phyloP scores from a whole-genome alignment of 2,329 filamentous ascomycete genomes.

The Verticillium albo-atrum region DNA sequence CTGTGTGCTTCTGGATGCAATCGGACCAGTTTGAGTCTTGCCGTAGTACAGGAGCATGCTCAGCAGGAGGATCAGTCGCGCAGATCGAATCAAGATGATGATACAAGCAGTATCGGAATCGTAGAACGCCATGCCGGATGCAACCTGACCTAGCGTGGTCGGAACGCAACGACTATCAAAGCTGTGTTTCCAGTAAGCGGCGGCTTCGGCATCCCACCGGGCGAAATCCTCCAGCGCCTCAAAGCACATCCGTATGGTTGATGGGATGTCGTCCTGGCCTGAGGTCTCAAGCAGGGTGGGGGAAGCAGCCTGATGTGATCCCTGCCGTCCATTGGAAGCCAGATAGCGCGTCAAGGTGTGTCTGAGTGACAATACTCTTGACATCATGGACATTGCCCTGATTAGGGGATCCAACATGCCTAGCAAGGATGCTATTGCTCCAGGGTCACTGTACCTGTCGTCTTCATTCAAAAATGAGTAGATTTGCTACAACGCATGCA shows the following conservation, averaged over 20 bases:
- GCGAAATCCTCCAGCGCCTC: constrained; percentile 23
- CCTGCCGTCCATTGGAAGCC: neutral
- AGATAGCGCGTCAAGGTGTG: constrained; percentile 2
- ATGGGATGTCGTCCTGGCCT: neutral
- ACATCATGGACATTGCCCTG: constrained; percentile 24
- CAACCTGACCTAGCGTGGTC: constrained; percentile 20
- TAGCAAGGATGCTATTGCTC: constrained; percentile 20
- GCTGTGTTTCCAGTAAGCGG: constrained; percentile 22
- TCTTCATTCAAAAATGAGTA: constrained; percentile 26
- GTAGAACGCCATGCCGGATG: constrained; percentile 13
- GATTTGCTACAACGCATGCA: constrained; percentile 18
- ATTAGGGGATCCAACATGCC: constrained; percentile 24
- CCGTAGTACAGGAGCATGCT: constrained; percentile 21
- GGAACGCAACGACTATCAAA: constrained; percentile 22
- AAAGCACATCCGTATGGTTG: constrained; percentile 17
- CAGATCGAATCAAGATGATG: constrained; percentile 24
- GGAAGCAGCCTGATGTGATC: neutral
- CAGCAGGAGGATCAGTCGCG: constrained; percentile 22
- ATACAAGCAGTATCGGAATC: constrained; percentile 26
- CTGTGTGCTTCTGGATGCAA: neutral
- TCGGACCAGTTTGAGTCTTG: constrained; percentile 5
- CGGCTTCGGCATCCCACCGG: constrained; percentile 23
- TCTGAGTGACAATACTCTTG: constrained; percentile 16
- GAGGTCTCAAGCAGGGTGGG: neutral
- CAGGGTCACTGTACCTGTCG: constrained; percentile 23